A percentile compares a stretch with the other conserved stretches of the same genome.
Conservation (phyloP, 2,329 filamentous ascomycete species). For the Aspergillus luchuensis region DNA sequence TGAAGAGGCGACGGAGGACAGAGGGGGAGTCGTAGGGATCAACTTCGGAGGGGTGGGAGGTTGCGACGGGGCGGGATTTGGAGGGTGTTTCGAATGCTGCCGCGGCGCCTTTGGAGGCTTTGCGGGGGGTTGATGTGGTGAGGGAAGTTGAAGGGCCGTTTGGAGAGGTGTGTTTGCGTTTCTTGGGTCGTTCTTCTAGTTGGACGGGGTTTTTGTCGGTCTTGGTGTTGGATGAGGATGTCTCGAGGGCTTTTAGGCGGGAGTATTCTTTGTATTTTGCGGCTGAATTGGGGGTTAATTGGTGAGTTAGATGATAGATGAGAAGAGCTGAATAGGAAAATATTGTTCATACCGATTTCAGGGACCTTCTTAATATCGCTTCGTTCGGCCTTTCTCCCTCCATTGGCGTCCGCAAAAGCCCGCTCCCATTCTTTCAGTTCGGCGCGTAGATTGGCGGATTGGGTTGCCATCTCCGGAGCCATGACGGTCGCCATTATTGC, state of each 20-base stretch:
- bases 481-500: constrained; percentile 32
- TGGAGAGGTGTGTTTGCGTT: constrained; percentile 37
- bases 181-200: constrained; percentile 29
- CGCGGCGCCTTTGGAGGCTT: constrained; percentile 28
- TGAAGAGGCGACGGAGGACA: constrained; percentile 40
- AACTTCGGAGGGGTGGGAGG: constrained; percentile 40
- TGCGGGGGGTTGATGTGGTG: constrained; percentile 38
- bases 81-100: constrained; percentile 35
- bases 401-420: constrained; percentile 45
- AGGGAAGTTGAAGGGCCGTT: constrained; percentile 23
- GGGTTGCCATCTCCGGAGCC: constrained; percentile 27
- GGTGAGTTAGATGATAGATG: neutral
- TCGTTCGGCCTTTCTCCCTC: constrained; percentile 48
- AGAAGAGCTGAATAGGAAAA: neutral
- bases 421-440: constrained; percentile 53
- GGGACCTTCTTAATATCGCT: constrained; percentile 52
- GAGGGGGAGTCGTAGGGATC: constrained; percentile 51
- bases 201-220: constrained; percentile 20
- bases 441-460: constrained; percentile 40
- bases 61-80: constrained; percentile 24
- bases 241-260: constrained; percentile 42
- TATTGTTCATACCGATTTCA: constrained; percentile 40
- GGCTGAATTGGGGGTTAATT: constrained; percentile 29
- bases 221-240: too few species aligned
- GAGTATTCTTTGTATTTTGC: constrained; percentile 53